phyloP scores from a whole-genome alignment of 176 grass and related monocot species.

The Rhynchospora pubera region DNA sequence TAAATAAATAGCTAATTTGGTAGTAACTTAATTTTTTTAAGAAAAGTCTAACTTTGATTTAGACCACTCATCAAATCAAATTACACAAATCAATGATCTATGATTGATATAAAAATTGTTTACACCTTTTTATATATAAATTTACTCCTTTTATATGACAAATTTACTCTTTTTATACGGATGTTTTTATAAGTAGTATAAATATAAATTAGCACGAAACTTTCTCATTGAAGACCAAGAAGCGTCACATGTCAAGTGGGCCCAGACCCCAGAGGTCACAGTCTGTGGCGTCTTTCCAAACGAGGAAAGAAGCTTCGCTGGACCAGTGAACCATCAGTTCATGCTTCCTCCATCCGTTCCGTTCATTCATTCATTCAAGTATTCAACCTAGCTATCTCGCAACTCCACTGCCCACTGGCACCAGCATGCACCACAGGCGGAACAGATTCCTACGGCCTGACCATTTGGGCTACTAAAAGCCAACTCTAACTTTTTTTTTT shows the following conservation, averaged over 20 bases:
- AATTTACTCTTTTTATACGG: too few relatives aligned
- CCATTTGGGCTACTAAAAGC: background rate
- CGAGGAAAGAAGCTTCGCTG: background rate
- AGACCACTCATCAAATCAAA: too few relatives aligned
- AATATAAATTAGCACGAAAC: background rate
- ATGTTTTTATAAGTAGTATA: too few relatives aligned
- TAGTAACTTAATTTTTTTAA: too few relatives aligned
- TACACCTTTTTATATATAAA: too few relatives aligned
- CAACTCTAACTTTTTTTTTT: background rate
- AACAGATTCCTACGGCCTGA: too few relatives aligned
- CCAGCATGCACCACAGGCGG: too few relatives aligned
- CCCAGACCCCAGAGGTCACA: background rate
- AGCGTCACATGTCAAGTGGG: constrained; percentile 12
- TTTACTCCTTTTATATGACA: too few relatives aligned
- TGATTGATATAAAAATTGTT: too few relatives aligned
- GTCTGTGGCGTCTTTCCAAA: background rate
- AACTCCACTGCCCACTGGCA: background rate
- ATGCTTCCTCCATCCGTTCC: background rate
- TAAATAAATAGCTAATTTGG: too few relatives aligned
- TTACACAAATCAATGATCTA: too few relatives aligned
- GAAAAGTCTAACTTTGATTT: too few relatives aligned
- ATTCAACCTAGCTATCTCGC: background rate
- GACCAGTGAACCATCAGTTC: background rate
- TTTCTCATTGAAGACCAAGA: constrained; percentile 1
- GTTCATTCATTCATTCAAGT: background rate